These are phyloP conservation scores for Chaetomiaceae sp. DNA, from an alignment of 2,329 filamentous ascomycete species.

Conservation along the genomic window DNA sequence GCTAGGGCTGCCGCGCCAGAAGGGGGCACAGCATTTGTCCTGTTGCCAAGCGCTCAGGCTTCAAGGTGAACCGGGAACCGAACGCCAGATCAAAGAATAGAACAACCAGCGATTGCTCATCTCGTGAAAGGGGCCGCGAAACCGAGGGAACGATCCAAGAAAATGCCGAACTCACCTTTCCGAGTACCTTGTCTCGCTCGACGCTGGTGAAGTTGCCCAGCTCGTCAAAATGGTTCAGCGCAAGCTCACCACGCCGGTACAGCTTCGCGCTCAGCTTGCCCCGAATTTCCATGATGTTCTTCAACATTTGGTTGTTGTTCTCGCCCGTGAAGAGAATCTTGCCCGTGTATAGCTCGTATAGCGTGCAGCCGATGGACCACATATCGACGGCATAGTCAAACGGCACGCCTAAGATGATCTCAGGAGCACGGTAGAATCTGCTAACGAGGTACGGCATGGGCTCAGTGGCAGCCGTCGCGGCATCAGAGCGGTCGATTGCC, in stretches of 20 bases:
- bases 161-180: constrained; percentile 51
- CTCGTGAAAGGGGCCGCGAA: too few relatives aligned
- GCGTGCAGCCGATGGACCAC: constrained; percentile 96
- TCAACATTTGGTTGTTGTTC: constrained; percentile 98
- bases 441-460: constrained; percentile 94
- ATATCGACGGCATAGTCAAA: constrained; percentile 94
- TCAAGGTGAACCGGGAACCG: not conserved
- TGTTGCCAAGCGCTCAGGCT: constrained; percentile 1
- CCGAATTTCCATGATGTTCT: constrained; percentile 91
- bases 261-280: constrained; percentile 89
- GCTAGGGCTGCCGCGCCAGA: constrained; percentile 10
- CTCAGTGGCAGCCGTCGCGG: constrained; percentile 66
- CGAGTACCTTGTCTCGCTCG: constrained; percentile 82
- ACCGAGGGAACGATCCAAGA: not conserved
- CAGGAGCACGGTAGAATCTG: constrained; percentile 93
- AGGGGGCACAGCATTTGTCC: constrained; percentile 11
- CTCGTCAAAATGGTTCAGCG: constrained; percentile 77
- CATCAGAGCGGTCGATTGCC: constrained; percentile 84
- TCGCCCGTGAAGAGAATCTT: constrained; percentile 94
- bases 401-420: constrained; percentile 94
- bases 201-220: constrained; percentile 77
- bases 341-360: constrained; percentile 95
- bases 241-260: constrained; percentile 74
- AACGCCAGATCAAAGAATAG: constrained; percentile 1
- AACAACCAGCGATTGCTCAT: not conserved